Evolutionary conservation across 441 rosid genomes (phyloP).

Genomic region (Populus hybrid): DNA sequence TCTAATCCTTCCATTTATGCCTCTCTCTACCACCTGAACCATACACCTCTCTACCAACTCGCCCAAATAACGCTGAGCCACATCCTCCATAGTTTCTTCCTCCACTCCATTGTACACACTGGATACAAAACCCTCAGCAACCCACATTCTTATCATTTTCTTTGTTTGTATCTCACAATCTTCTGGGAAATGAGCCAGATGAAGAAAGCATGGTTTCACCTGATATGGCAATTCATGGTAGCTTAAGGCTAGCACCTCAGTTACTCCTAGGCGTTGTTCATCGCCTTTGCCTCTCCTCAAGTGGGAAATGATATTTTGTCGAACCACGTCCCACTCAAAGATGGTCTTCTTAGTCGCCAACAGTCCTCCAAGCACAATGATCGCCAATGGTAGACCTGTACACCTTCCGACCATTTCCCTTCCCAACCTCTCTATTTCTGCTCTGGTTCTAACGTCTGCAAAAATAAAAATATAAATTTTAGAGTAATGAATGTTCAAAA

Average conservation of each 20-base stretch:
- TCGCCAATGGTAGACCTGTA: conserved; percentile 34
- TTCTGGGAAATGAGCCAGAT: conserved; percentile 25
- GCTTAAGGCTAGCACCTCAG: conserved; percentile 23
- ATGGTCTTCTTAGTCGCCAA: conserved; percentile 20
- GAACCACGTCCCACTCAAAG: conserved; percentile 14
- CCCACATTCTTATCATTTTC: conserved; percentile 22
- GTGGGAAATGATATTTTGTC: conserved; percentile 8
- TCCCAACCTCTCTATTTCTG: conserved; percentile 22
- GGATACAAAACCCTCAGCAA: conserved; percentile 25
- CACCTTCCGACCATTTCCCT: conserved; percentile 29
- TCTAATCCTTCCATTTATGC: conserved; percentile 20
- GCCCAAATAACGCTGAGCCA: conserved; percentile 17
- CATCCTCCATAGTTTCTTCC: conserved; percentile 20
- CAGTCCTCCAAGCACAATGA: conserved; percentile 36
- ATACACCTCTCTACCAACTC: conserved; percentile 27
- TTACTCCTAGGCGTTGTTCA: conserved; percentile 15
- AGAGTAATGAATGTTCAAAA: background rate
- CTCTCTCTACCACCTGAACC: conserved; percentile 24
- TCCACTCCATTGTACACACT: background rate
- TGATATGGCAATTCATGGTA: conserved; percentile 22
- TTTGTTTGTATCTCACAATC: conserved; percentile 19
- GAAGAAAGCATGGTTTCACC: conserved; percentile 28
- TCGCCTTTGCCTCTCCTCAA: conserved; percentile 4
- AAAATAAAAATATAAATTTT: background rate
- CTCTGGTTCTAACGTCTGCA: conserved; percentile 18